A percentile compares a stretch with the other conserved stretches of the same genome.
phyloP scores from a whole-genome alignment of 78 protist genomes.

The Creolimax fragrantissima region DNA sequence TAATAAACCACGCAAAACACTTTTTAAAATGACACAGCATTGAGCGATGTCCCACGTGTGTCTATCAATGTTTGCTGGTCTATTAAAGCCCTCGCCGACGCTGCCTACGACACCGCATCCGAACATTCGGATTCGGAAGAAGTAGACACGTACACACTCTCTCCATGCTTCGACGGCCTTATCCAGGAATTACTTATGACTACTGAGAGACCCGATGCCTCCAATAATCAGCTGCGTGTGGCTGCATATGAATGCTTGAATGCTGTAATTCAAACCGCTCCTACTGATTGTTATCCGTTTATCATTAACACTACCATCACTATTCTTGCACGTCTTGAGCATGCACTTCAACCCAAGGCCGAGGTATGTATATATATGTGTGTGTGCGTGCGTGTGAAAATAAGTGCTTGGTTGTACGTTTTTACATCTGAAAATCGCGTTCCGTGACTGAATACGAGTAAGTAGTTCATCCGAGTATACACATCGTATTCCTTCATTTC shows the following conservation, averaged over 20 bases:
- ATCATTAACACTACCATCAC: background rate
- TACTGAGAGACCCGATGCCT: constrained; percentile 49
- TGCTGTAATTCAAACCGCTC: background rate
- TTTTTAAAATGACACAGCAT: background rate
- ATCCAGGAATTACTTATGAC: background rate
- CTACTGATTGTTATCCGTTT: background rate
- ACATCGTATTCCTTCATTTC: background rate
- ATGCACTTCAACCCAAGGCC: background rate
- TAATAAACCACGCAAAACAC: too few species aligned
- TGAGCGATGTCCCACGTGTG: constrained; percentile 46
- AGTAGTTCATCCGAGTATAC: background rate
- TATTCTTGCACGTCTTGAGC: background rate
- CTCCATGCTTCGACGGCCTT: constrained; percentile 14
- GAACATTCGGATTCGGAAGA: background rate
- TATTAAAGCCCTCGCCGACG: constrained; percentile 32
- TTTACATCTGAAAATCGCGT: background rate
- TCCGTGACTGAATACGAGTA: background rate
- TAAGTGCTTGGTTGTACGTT: background rate
- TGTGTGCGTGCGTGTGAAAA: background rate
- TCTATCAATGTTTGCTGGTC: constrained; percentile 66
- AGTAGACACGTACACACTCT: constrained; percentile 30
- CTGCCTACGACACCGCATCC: background rate
- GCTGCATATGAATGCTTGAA: constrained; percentile 66
- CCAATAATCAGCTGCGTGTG: constrained; percentile 40
- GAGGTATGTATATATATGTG: background rate